These are phyloP conservation scores for Neurospora sp. DNA, from an alignment of 495 filamentous ascomycete genomes.

Conservation along the genomic window DNA sequence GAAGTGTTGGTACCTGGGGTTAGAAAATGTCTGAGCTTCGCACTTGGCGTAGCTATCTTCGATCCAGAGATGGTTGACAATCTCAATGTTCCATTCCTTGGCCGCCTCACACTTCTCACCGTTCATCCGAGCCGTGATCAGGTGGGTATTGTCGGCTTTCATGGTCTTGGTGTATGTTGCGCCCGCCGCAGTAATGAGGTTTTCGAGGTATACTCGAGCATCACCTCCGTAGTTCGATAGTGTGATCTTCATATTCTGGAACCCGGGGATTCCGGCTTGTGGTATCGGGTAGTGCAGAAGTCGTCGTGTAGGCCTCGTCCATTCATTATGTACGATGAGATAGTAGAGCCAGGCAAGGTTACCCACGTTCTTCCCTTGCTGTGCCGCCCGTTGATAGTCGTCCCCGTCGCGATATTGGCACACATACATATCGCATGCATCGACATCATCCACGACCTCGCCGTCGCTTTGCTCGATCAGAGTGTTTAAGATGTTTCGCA, in stretches of 20 bases:
- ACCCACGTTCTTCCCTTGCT: constrained; percentile 68
- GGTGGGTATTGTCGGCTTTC: constrained; percentile 87
- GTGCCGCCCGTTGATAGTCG: constrained; percentile 67
- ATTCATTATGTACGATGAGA: constrained; percentile 77
- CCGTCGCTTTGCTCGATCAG: constrained; percentile 64
- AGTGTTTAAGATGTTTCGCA: constrained; percentile 55
- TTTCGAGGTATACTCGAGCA: constrained; percentile 86
- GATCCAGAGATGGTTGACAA: constrained; percentile 93
- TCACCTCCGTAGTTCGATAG: constrained; percentile 95
- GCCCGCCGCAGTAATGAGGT: constrained; percentile 71
- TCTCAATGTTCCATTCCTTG: constrained; percentile 79
- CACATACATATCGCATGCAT: constrained; percentile 68
- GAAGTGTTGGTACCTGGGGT: constrained; percentile 69
- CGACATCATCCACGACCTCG: constrained; percentile 51
- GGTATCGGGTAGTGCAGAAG: constrained; percentile 86
- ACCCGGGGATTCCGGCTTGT: constrained; percentile 63
- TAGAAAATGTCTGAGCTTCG: constrained; percentile 53
- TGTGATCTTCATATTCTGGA: constrained; percentile 65
- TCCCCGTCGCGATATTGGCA: constrained; percentile 77
- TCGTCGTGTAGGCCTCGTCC: constrained; percentile 69
- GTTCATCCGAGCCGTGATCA: constrained; percentile 77
- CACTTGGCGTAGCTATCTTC: constrained; percentile 94
- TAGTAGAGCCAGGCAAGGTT: constrained; percentile 91
- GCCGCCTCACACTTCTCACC: constrained; percentile 91
- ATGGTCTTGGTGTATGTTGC: constrained; percentile 85